Evolutionary conservation across 192 early-diverging fungal genomes (phyloP), one percentile per base, ranked within the genome.

Genomic region (Oehlia diaphana): DNA sequence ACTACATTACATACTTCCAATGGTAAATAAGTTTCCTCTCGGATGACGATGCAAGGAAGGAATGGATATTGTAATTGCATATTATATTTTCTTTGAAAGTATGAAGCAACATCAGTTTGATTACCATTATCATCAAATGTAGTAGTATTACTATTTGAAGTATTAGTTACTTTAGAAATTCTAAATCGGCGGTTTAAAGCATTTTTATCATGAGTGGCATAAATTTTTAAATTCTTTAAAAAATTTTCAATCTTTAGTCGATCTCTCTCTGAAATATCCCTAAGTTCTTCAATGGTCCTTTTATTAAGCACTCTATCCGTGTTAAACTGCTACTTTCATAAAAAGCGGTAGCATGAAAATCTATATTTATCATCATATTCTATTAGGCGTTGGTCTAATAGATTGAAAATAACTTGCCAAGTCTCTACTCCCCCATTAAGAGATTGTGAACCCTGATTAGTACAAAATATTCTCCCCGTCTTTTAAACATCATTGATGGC

Each of bases 341-440:
- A 81, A 93, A 93, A 26, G 89, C 90, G 10, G 91, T 93, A 12
- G 92, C 88, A 5, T 86, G 86, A 0, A 93, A 88, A 82, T 95
- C 94, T 49, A 92, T 80, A 76, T 94, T 94, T n/a, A 94, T 87
- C 84, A 90, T 88, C 81, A 94, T 37, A 3, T 88, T 26, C 79
- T 84, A 0, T 80, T 84, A 87, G 70, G 4, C 39, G 19, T 63
- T 53, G 58, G 95, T 5, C 93, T 88, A 50, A 96, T 89, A 47
- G 93, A 94, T 74, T 97, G 95, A 78, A 95, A 96, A 81, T 94
- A 95, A 19, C 97, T 80, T 92, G 92, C 96, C 96, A 97, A 10
- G 96, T 89, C 86, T 97, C 94, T 16, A 92, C 88, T 21, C 96
- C 96, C 62, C 94, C 93, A 10, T 82, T 84, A 0, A 90, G 87